These are phyloP conservation scores for Glycine tomentella DNA, from an alignment of 306 rosid genomes.

Conservation along the genomic window DNA sequence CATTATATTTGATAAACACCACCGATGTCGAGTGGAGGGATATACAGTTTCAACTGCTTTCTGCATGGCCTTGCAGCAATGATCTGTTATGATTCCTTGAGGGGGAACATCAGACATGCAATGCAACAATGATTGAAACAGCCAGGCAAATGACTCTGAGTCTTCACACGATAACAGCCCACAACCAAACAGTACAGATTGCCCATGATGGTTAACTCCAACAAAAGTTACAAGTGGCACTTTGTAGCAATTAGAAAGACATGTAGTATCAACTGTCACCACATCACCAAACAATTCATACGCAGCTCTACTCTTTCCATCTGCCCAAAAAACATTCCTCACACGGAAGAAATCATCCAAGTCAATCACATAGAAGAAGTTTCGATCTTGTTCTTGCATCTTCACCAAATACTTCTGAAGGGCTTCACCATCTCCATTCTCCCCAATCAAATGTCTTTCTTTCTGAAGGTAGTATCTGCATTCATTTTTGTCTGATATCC, in stretches of 20 bases:
- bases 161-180: conserved; percentile 42
- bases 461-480: conserved; percentile 14
- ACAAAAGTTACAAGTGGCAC: conserved; percentile 44
- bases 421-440: conserved; percentile 44
- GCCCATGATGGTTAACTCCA: conserved; percentile 51
- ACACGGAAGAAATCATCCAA: conserved; percentile 40
- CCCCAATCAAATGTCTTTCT: conserved; percentile 29
- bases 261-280: conserved; percentile 38
- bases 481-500: conserved; percentile 17
- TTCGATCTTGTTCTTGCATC: conserved; percentile 47
- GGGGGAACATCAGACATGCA: conserved; percentile 46
- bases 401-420: conserved; percentile 44
- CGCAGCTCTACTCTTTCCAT: conserved; percentile 47
- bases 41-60: conserved; percentile 40
- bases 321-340: conserved; percentile 49
- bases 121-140: conserved; percentile 43
- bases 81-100: conserved; percentile 45
- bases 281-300: conserved; percentile 52
- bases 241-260: conserved; percentile 42
- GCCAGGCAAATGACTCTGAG: conserved; percentile 42
- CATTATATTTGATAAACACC: conserved; percentile 50
- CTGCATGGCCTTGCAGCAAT: conserved; percentile 43
- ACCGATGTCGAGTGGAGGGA: conserved; percentile 41
- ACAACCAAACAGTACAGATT: conserved; percentile 47
- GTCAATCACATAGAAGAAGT: conserved; percentile 45